Base-by-base conservation (phyloP, 2,329 filamentous ascomycete species). In the Fusarium sp. region DNA sequence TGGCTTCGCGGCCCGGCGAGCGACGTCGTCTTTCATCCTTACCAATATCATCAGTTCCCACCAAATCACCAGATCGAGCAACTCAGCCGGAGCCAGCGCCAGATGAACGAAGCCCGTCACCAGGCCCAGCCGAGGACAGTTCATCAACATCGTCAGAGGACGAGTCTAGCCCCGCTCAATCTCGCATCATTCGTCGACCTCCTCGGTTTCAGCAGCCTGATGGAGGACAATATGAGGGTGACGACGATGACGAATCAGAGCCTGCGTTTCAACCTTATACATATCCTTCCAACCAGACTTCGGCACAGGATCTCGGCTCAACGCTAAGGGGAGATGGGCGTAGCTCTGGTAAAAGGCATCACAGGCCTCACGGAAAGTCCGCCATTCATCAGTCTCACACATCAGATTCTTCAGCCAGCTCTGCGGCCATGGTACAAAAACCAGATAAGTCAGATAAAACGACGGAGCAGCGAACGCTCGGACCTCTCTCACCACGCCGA, bases 391-490 rank as follows among this genome's bases (percentile, higher is more conserved):
- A 83, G 42, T 89, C 87, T 1, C 86, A 89, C 62, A 90, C 88
- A 4, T 90, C 88, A 0, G 89, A 92, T 74, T 93, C 91, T 2
- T 91, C 91, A 5, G 83, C 85, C 1, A 86, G 87, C 66, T 90
- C 88, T 25, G 82, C 82, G 4, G 82, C 86, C 4, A 79, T 84
- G 25, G 72, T 83, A 57, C 80, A 72, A 47, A 62, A 77, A 67
- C 74, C 79, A 56, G 61, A 74, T 52, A 71, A 79, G 33, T 65
- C 76, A 18, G 61, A 74, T 56, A 71, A 79, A 35, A 67, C 75
- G n/a, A 79, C 80, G 35, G 80, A 83, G 41, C 75, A 78, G 59
- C 77, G 80, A 15, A 72, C 80, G 6, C 77, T 80, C 2, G 86
- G 85, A 2, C 87, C 87, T 6, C 78, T 89, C n/a, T 89, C 86